These are phyloP conservation scores for Cutaneotrichosporon spelunceum DNA, from an alignment of 1,284 basidiomycete genomes.

Conservation along the genomic window DNA sequence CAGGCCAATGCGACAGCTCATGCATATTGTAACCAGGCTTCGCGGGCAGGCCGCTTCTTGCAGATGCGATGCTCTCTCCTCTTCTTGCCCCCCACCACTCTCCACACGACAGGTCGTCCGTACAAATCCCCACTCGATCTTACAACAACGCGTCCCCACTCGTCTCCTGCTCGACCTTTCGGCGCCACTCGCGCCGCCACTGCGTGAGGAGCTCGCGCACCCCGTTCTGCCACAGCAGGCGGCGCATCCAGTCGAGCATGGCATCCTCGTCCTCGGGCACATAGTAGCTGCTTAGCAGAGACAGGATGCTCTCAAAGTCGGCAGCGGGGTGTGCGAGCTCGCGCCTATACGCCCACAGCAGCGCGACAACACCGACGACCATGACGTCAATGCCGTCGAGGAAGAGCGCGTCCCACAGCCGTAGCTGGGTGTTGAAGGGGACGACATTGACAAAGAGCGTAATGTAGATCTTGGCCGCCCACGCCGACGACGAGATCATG, in stretches of 20 bases:
- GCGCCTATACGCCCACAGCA: conserved; percentile 73
- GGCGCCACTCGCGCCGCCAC: conserved; percentile 52
- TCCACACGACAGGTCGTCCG: neutral
- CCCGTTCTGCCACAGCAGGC: conserved; percentile 66
- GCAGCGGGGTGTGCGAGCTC: conserved; percentile 51
- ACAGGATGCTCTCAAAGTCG: conserved; percentile 87
- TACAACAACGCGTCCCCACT: conserved; percentile 33
- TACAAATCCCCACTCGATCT: neutral
- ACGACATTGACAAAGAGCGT: conserved; percentile 92
- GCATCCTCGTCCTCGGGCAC: conserved; percentile 81
- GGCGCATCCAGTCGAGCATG: conserved; percentile 74
- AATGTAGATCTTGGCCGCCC: conserved; percentile 99
- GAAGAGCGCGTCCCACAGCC: conserved; percentile 91
- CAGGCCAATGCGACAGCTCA: neutral
- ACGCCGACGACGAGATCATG: conserved; percentile 86
- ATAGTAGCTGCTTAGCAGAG: conserved; percentile 84
- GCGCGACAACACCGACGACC: conserved; percentile 74
- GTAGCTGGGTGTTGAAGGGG: conserved; percentile 91
- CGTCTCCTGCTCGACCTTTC: conserved; percentile 36
- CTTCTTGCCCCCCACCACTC: neutral
- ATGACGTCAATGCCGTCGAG: conserved; percentile 88
- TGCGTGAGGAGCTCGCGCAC: conserved; percentile 63
- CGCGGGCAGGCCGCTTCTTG: neutral
- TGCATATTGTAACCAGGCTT: conserved; percentile 4
- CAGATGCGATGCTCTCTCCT: neutral